A percentile compares a stretch with the other conserved stretches of the same genome.
Evolutionary conservation across 179 eudicot species (phyloP).

Genomic region (Spergularia azorica): DNA sequence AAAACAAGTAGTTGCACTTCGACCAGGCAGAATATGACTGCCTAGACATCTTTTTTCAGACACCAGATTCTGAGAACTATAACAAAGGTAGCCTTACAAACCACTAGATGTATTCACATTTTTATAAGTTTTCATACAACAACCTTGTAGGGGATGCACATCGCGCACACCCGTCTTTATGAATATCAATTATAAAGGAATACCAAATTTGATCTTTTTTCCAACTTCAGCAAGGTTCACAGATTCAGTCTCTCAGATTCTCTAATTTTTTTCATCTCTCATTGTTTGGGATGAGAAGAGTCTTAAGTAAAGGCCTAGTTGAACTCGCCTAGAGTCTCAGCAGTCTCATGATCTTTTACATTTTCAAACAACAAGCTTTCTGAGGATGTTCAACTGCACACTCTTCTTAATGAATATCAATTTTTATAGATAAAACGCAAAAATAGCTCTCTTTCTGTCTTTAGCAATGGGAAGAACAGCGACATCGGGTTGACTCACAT

Average conservation of each 20-base stretch:
- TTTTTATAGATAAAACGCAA: too few relatives aligned
- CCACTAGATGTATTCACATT: neutral
- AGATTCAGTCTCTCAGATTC: neutral
- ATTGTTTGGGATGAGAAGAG: too few relatives aligned
- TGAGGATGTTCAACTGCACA: too few relatives aligned
- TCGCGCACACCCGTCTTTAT: neutral
- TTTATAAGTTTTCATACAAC: neutral
- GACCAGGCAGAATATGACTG: neutral
- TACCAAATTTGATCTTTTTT: neutral
- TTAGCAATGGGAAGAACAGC: too few relatives aligned
- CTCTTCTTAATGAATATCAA: too few relatives aligned
- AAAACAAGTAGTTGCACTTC: constrained; percentile 7
- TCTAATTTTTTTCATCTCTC: too few relatives aligned
- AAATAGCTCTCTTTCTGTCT: too few relatives aligned
- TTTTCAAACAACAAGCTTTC: too few relatives aligned
- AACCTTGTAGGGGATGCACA: neutral
- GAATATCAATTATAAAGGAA: neutral
- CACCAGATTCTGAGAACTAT: neutral
- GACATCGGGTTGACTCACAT: too few relatives aligned
- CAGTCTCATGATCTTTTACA: too few relatives aligned
- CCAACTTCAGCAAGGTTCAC: neutral
- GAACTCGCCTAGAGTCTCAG: too few relatives aligned
- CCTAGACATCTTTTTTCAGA: neutral
- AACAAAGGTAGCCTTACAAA: constrained; percentile 7
- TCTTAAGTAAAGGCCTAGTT: too few relatives aligned